Base-by-base conservation (phyloP, 768 basidiomycete species). In the Boletus sensibilis region DNA sequence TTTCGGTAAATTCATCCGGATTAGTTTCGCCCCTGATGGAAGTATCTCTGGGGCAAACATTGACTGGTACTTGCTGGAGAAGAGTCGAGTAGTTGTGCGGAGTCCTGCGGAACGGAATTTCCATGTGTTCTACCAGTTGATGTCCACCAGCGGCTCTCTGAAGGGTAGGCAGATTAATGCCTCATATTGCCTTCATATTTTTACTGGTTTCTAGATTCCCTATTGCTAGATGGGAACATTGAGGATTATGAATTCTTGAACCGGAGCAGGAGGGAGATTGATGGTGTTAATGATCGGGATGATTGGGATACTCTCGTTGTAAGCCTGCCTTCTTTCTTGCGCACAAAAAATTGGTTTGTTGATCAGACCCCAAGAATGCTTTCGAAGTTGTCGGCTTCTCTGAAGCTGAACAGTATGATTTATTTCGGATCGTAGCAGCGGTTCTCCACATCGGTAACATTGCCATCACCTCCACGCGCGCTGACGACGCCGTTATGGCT, bases 51-150 rank as follows among this genome's bases (percentile, higher is more conserved):
- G 97, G 1, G 97, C 97, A 25, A 98, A 94, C 68, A 94, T 98
- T 57, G 95, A 99, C 71, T 98, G 97, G 97, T 99, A 99, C 70
- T 78, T 99, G 31, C 76, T 99, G 54, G 97, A 99, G 78, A 99
- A 99, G 79, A 95, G 93, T 67, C 77, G 97, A 60, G 96, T 99
- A 3, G 92, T 96, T 9, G 84, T 85, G 39, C 78, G 97, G 51
- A 92, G 85, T 59, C 86, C 88, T 56, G 91, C 90, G 0, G 97
- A 99, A 74, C 80, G 97, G 34, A 90, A 84, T 68, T 99, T 98
- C 68, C 97, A 98, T 71, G 92, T 98, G 2, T 98, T 99, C 72
- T 99, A 98, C 71, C 94, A 98, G 74, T 66, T 98, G 29, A 78
- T 99, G 67, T 85, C 86, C 31, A 90, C 90, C n/a, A 84, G 81